Evolutionary conservation across 441 rosid species (phyloP), one percentile per base, ranked within the genome.

Genomic region (Erodium chrysanthum): DNA sequence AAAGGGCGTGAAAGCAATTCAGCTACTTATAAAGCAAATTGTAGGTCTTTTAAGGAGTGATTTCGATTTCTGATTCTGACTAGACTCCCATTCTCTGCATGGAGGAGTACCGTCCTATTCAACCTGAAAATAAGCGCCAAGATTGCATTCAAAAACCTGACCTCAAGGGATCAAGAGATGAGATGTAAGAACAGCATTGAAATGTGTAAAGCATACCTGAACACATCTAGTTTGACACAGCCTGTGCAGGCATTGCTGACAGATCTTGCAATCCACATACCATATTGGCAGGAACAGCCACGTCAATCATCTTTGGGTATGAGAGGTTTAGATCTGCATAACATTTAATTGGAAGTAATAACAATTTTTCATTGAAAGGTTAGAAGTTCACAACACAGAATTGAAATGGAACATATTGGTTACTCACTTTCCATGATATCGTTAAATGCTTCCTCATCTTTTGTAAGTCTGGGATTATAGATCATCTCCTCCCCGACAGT

Each of bases 291-390:
- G 91, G 96, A 60, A 89, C 86, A 22, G 97, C 96, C 37, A 86
- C 69, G 73, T 89, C 96, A 52, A 93, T 89, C 96, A 89, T 89
- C 85, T 88, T 89, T 17, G 98, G 98, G 78, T 89, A 89, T 65
- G 90, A 44, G 68, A 93, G 83, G 63, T 86, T 88, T 62, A 93
- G 79, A 84, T 86, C 97, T 93, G 81, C 60, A 18, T 7, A 18
- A 54, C 60, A 54, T 54, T 54, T 7, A 44, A 44, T 44, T 14
- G 2, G 0, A 14, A 42, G 50, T 42, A 52, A 52, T 7, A 52
- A 18, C 21, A 54, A 3, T 18, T 18, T 54, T 18, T 54, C 60
- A 17, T 54, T 0, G 60, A 54, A 5, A 54, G 22, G 22, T 12
- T 8, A 35, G 9, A 35, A 35, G 40, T 35, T 35, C 10, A 35